Percentiles rank a stretch among this genome's conserved stretches.
Conservation (phyloP, 441 rosid species). For the Eutrema salsugineum region DNA sequence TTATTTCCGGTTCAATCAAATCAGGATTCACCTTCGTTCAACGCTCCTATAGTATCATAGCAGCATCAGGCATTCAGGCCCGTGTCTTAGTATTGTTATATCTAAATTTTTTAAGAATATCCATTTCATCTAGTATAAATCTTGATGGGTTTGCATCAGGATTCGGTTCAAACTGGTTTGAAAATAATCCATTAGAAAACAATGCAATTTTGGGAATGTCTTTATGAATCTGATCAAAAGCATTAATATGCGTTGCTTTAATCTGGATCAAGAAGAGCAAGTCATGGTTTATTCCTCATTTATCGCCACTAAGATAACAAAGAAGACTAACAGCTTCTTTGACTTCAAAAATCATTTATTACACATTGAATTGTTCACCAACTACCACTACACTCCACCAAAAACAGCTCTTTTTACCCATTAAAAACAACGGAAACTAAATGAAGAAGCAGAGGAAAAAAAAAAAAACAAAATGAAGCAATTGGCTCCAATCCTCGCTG, state of each 20-base stretch:
- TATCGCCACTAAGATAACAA: constrained; percentile 13
- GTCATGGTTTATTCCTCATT: constrained; percentile 23
- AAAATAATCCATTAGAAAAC: neutral
- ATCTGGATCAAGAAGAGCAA: constrained; percentile 8
- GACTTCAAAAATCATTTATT: constrained; percentile 11
- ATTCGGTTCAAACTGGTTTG: neutral
- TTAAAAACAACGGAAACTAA: neutral
- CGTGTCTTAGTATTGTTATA: neutral
- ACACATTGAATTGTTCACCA: constrained; percentile 22
- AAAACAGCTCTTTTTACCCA: neutral
- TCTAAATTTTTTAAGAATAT: neutral
- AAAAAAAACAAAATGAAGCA: neutral
- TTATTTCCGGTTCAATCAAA: neutral
- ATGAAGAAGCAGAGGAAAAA: neutral
- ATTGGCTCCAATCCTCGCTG: neutral
- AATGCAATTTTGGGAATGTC: neutral
- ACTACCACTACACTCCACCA: constrained; percentile 20
- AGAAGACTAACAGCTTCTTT: constrained; percentile 13
- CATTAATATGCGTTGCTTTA: neutral
- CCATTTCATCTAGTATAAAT: neutral
- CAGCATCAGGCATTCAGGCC: neutral
- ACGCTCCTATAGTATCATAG: neutral
- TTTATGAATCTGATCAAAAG: neutral
- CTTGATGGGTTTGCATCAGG: neutral
- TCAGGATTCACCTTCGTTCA: neutral